Percentiles rank a stretch among this genome's conserved stretches.
phyloP scores from a whole-genome alignment of 768 basidiomycete genomes.

The Hygrophoropsis aurantiaca region DNA sequence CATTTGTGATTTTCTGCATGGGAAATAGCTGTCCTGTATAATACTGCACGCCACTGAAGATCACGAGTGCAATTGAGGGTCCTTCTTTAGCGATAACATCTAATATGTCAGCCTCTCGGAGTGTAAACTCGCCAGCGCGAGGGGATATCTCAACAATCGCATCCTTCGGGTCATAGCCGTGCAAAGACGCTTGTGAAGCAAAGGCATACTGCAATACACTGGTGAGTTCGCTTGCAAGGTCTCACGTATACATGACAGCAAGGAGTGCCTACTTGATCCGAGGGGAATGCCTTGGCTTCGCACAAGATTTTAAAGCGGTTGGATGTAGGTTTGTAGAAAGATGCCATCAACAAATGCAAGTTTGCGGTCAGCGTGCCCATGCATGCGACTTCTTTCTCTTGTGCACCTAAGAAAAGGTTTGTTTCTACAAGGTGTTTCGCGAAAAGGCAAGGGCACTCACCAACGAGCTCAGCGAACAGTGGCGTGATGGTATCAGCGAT shows the following conservation, averaged over 20 bases:
- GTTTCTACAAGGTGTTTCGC: not conserved
- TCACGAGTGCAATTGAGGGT: slow-evolving; percentile 79
- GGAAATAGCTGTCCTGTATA: slow-evolving; percentile 97
- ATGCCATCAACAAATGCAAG: slow-evolving; percentile 91
- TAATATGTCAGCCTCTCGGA: slow-evolving; percentile 90
- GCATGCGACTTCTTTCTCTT: slow-evolving; percentile 87
- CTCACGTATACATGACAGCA: slow-evolving; percentile 1
- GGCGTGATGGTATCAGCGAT: slow-evolving; percentile 73
- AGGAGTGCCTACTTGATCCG: slow-evolving; percentile 74
- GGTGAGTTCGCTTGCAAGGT: not conserved
- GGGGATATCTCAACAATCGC: slow-evolving; percentile 81
- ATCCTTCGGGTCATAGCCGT: slow-evolving; percentile 71
- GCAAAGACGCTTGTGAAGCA: slow-evolving; percentile 82
- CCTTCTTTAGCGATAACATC: slow-evolving; percentile 71
- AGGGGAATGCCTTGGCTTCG: slow-evolving; percentile 93
- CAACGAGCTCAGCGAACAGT: slow-evolving; percentile 78
- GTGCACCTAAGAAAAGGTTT: slow-evolving; percentile 61
- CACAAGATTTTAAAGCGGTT: slow-evolving; percentile 91
- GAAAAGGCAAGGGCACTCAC: slow-evolving; percentile 41
- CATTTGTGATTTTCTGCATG: slow-evolving; percentile 78
- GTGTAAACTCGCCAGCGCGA: slow-evolving; percentile 77
- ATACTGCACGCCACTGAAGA: slow-evolving; percentile 94
- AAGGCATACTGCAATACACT: slow-evolving; percentile 78
- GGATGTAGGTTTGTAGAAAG: slow-evolving; percentile 88
- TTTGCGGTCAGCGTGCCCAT: slow-evolving; percentile 96